phyloP scores from a whole-genome alignment of 805 yeast species.

The Candida montana region DNA sequence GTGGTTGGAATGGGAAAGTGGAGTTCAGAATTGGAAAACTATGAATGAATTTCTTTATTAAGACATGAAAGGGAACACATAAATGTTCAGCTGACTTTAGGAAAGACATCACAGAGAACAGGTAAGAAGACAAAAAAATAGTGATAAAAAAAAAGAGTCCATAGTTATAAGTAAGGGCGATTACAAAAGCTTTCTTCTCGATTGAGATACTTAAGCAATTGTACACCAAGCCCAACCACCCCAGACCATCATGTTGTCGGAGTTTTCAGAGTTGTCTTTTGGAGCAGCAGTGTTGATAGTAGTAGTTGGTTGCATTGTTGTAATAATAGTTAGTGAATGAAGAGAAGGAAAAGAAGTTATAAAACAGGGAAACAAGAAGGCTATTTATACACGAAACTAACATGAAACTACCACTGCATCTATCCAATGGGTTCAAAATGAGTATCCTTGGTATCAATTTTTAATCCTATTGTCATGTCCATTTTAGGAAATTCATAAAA shows the following conservation, averaged over 20 bases:
- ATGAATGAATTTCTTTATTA: too few species aligned
- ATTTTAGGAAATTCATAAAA: background rate
- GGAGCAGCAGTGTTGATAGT: constrained; percentile 8
- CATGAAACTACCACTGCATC: background rate
- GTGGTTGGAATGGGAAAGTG: too few species aligned
- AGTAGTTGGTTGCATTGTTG: constrained; percentile 9
- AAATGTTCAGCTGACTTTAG: too few species aligned
- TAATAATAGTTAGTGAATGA: background rate
- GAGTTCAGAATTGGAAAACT: too few species aligned
- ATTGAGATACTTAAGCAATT: constrained; percentile 1
- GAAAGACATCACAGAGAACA: too few species aligned
- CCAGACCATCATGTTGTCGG: constrained; percentile 10
- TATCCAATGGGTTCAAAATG: too few species aligned
- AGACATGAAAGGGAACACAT: too few species aligned
- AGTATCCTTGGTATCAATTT: too few species aligned
- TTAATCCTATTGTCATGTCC: constrained; percentile 1
- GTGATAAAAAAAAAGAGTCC: background rate
- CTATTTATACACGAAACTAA: constrained; percentile 2
- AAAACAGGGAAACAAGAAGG: background rate
- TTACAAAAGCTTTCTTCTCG: too few species aligned
- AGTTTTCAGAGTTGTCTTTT: constrained; percentile 10
- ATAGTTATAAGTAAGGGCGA: background rate
- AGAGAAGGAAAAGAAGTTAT: background rate
- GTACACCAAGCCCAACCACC: constrained; percentile 11
- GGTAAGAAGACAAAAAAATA: too few species aligned